Evolutionary conservation across 1,284 basidiomycete genomes (phyloP), one percentile per base, ranked within the genome.

Genomic region (Calocybe gambosa): DNA sequence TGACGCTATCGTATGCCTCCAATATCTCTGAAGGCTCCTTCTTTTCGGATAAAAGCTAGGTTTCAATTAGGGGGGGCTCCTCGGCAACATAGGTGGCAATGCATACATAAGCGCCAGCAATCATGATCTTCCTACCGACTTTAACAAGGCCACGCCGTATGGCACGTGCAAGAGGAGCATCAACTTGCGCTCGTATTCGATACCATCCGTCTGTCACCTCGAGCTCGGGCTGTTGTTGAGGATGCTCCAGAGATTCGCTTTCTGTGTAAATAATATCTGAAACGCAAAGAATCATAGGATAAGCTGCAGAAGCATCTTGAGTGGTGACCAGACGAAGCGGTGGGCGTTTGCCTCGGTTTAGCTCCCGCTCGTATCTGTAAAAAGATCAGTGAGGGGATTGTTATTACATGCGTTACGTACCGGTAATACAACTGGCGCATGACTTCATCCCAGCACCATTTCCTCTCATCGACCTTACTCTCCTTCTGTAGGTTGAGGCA

Each of bases 191-290:
- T 9, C 83, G 78, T 10, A 99, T 74, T 26, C 81, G 72, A 59
- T 99, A 99, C 96, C 95, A 99, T 7, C 95, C 95, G 60, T 99
- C 96, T 0, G 92, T 93, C 10, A 99, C 70, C 63, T 96, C 93
- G 5, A 94, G 66, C 50, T 82, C 74, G 18, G 80, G 74, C 52
- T 70, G 59, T 1, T 62, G 55, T 13, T 62, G 46, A 2, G 68
- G 71, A 15, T 77, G 68, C 0, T 77, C 71, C 21, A 68, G 62
- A 2, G 62, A 47, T 2, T 58, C 60, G 26, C 56, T 55, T 9
- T 66, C 61, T 1, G 74, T 69, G 70, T 75, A 81, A 7, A 69
- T 67, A 28, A 98, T 80, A 25, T 77, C 73, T 0, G 89, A 87
- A 1, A 99, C 76, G 56, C 89, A 89, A 0, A 99, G 75, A 0